These are phyloP conservation scores for Solanum hybrid DNA, from an alignment of 305 asterid genomes.

Conservation along the genomic window DNA sequence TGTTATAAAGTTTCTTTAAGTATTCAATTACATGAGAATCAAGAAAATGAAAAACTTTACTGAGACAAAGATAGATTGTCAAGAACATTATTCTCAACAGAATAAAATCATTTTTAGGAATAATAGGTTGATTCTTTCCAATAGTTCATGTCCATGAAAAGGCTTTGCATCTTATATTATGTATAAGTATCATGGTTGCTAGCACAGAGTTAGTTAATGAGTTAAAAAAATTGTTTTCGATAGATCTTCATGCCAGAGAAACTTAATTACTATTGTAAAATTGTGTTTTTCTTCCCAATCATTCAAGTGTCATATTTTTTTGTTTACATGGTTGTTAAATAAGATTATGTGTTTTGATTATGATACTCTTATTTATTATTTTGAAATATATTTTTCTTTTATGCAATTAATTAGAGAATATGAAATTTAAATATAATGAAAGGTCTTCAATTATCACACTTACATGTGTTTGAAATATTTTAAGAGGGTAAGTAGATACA, in stretches of 20 bases:
- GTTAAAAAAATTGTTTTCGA: neutral
- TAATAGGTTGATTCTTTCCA: neutral
- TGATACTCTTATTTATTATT: neutral
- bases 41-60: neutral
- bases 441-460: neutral
- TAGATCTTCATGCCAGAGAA: rapidly evolving
- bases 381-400: neutral
- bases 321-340: rapidly evolving
- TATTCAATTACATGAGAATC: neutral
- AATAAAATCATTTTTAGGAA: neutral
- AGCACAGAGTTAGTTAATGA: neutral
- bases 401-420: neutral
- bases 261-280: neutral
- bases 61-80: neutral
- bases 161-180: neutral
- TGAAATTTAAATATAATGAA: neutral
- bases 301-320: neutral
- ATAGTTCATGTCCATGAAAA: neutral
- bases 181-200: neutral
- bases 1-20: neutral
- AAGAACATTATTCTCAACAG: rapidly evolving
- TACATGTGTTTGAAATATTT: neutral
- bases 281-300: neutral
- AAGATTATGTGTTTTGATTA: neutral
- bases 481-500: neutral